Conservation (phyloP, 2,329 filamentous ascomycete genomes). For the Cytospora piceae region DNA sequence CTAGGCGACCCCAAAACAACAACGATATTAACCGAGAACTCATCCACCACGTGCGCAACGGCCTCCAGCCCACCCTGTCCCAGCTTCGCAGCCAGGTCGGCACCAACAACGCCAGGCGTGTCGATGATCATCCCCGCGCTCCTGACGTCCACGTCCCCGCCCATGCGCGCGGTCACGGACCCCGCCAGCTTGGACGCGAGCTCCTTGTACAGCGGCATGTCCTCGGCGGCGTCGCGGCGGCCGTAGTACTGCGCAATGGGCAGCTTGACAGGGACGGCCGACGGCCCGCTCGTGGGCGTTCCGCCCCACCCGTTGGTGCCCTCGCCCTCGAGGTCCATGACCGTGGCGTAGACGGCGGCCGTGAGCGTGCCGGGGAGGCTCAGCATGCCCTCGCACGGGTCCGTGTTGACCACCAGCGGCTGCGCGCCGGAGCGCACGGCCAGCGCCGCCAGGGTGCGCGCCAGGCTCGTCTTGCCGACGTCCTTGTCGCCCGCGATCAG, state of each 20-base stretch:
- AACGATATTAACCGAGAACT: constrained; percentile 75
- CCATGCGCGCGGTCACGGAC: constrained; percentile 75
- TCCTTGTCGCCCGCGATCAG: constrained; percentile 79
- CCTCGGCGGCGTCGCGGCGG: constrained; percentile 71
- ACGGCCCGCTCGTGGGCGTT: constrained; percentile 88
- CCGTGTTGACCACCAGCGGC: constrained; percentile 82
- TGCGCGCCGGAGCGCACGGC: constrained; percentile 74
- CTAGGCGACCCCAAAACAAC: constrained; percentile 80
- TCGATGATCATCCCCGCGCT: constrained; percentile 84
- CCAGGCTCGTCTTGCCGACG: constrained; percentile 81
- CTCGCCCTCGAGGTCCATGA: constrained; percentile 79
- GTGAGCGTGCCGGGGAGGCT: constrained; percentile 80
- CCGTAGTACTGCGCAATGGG: constrained; percentile 92
- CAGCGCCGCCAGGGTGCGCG: constrained; percentile 78
- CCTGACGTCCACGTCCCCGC: constrained; percentile 73
- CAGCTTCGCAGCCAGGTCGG: constrained; percentile 64
- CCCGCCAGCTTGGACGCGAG: constrained; percentile 78
- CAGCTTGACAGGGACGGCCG: constrained; percentile 84
- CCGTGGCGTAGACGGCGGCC: constrained; percentile 81
- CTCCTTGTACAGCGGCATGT: constrained; percentile 71
- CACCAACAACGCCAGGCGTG: constrained; percentile 71
- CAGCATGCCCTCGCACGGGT: constrained; percentile 79
- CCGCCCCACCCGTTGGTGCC: constrained; percentile 81
- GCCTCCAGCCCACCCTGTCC: constrained; percentile 66
- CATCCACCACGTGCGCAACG: constrained; percentile 73